Base-by-base conservation (phyloP, 2,329 filamentous ascomycete species). In the Trichothecium roseum region DNA sequence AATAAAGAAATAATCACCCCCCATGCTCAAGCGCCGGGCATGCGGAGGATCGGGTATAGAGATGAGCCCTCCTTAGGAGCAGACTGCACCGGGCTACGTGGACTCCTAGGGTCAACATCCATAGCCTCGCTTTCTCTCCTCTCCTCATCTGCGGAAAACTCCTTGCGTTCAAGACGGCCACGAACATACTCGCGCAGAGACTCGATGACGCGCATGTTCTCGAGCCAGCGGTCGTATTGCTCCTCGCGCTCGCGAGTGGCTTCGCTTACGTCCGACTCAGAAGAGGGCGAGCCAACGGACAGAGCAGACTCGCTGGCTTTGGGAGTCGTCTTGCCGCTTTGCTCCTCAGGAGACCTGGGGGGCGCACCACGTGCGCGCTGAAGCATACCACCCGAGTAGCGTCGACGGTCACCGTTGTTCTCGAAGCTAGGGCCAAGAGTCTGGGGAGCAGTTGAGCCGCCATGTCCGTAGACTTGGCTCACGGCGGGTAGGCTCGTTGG, bases 401-500 rank as follows among this genome's bases (percentile, higher is more conserved):
- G 73, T 34, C 77, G 74, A 33, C 76, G 73, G 51, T 74, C 72
- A 43, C 74, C 72, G 44, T 75, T 74, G 42, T 61, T 64, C 39
- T 78, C 74, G 43, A 80, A 81, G 49, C 63, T 78, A 12, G 77
- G 72, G 2, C 81, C 84, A 13, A 89, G 71, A 16, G 80, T 81
- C 12, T 83, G 78, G 3, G 81, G 78, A 27, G 82, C 78, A 27
- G 78, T 74, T 3, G 76, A 73, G 43, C 81, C 78, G 20, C 78
- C 69, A 50, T 81, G 84, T 53, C 81, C 80, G 20, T 24, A 24
- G 10, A 10, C 20, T 24, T 24, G 20, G 39, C 72, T 78, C 35
- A 84, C 78, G 31, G 82, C 72, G 30, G 70, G 83, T 9, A 61
- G 51, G 42, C 54, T 59, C 14, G 58, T 57, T 3, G 60, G 59